Percentiles rank a stretch among this genome's conserved stretches.
These are phyloP conservation scores for Pseudozyma thailandica DNA, from an alignment of 1,284 basidiomycete genomes.

Conservation along the genomic window DNA sequence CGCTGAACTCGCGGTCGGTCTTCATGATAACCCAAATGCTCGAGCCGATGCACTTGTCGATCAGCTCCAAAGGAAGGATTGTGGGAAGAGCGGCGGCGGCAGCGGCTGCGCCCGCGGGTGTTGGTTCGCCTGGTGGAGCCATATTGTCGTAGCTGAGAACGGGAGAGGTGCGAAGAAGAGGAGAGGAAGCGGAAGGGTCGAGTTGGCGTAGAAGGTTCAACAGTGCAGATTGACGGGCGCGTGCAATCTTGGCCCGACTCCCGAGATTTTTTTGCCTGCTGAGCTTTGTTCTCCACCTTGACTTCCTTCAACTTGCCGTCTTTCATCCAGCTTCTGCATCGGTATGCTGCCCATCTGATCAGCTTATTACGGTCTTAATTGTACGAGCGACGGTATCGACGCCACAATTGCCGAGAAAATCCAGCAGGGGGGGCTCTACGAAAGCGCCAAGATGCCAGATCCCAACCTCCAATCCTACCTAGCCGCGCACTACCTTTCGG, in stretches of 20 bases:
- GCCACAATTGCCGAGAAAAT: neutral
- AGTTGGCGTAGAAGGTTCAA: conserved; percentile 2
- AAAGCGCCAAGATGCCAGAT: conserved; percentile 53
- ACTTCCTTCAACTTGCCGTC: neutral
- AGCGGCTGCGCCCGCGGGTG: conserved; percentile 32
- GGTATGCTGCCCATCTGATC: neutral
- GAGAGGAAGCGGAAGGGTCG: neutral
- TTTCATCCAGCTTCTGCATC: neutral
- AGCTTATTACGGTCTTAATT: too few relatives aligned
- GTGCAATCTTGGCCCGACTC: conserved; percentile 11
- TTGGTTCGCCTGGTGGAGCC: conserved; percentile 47
- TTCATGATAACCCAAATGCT: conserved; percentile 69
- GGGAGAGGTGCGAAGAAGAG: conserved; percentile 1
- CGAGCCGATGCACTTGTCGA: conserved; percentile 68
- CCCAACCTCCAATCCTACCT: conserved; percentile 71
- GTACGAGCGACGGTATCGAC: neutral
- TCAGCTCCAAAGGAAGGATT: conserved; percentile 66
- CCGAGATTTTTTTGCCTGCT: conserved; percentile 8
- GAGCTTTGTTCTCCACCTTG: conserved; percentile 1
- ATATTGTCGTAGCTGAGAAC: conserved; percentile 5
- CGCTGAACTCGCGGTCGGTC: conserved; percentile 72
- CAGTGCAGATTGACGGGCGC: neutral
- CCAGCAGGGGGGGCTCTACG: neutral
- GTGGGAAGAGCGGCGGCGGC: conserved; percentile 49
- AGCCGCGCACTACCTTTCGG: conserved; percentile 85